Evolutionary conservation across 2,329 filamentous ascomycete genomes (phyloP), one percentile per base, ranked within the genome.

Genomic region (Microsporum audouinii): DNA sequence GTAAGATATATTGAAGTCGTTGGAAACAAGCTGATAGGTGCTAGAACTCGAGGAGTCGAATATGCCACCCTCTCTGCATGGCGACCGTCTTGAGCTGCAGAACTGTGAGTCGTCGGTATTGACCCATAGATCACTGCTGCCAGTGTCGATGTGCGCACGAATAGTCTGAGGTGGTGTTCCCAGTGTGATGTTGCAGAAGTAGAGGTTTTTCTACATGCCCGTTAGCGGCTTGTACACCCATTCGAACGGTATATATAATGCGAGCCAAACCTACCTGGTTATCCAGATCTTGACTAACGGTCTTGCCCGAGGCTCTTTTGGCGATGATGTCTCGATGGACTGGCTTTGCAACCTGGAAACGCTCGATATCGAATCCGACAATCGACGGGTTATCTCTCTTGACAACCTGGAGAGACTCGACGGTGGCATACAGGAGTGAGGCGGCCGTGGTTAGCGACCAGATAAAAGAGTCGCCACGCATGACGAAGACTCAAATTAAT

Each of bases 1-100:
- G 66, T 96, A 96, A 1, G 85, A 85, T 65, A 96, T 95, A 75
- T 92, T 91, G 77, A 96, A 96, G 63, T 84, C 79, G 69, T 82
- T 85, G 64, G 84, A 85, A 60, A 95, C 73, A 70, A 86, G 90
- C 38, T 80, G 69, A 73, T 91, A 92, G 1, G 89, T 88, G 1
- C 88, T 89, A 0, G 90, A 95, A 0, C 78, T 73, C 70, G 88
- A 87, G 45, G 88, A 81, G 49, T 75, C 72, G 72, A 91, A 95
- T 0, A 84, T 84, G 12, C 88, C 89, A 0, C 83, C 81, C 17
- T 73, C 75, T 4, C 73, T 68, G 69, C 89, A 94, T 0, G 80
- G 80, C 12, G 78, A 69, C 1, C 72, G 71, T 0, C 70, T 67
- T 3, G 72, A 68, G 5, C 70, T 68, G 70, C 89, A 95, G 14